Evolutionary conservation across 192 early-diverging fungal species (phyloP).

Genomic region (Linnemannia zychae): DNA sequence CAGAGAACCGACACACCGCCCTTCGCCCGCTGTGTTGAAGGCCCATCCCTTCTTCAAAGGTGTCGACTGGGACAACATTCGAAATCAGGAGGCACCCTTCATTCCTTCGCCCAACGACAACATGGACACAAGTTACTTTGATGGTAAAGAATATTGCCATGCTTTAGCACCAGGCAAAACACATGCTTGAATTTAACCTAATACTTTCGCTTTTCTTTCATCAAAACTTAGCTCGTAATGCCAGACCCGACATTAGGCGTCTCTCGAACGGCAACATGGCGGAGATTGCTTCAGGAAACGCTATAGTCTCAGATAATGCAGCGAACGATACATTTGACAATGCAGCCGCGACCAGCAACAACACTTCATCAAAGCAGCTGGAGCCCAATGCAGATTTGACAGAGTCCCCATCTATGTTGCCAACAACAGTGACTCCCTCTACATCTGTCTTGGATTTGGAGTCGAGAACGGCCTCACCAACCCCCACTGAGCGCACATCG

Average conservation of each 20-base stretch:
- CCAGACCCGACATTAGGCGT: slow-evolving; percentile 83
- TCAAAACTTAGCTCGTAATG: slow-evolving; percentile 67
- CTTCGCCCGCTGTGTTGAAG: slow-evolving; percentile 75
- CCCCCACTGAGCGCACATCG: slow-evolving; percentile 14
- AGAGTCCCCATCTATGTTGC: slow-evolving; percentile 8
- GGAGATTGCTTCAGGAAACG: slow-evolving; percentile 55
- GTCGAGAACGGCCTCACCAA: background rate
- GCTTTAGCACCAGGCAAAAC: slow-evolving; percentile 12
- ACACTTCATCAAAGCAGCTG: background rate
- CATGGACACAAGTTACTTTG: slow-evolving; percentile 95
- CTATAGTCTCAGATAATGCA: background rate
- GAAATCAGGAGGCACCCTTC: slow-evolving; percentile 86
- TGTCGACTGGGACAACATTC: slow-evolving; percentile 83
- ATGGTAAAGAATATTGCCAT: slow-evolving; percentile 58
- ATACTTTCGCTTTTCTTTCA: background rate
- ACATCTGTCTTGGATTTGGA: background rate
- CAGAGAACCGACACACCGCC: slow-evolving; percentile 77
- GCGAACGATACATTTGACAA: background rate
- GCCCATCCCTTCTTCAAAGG: slow-evolving; percentile 79
- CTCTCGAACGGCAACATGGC: slow-evolving; percentile 74
- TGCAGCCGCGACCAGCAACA: background rate
- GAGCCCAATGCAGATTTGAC: background rate
- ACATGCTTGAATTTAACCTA: background rate
- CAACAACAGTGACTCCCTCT: slow-evolving; percentile 8
- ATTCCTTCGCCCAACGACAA: slow-evolving; percentile 84